Percentiles rank a stretch among this genome's conserved stretches.
phyloP scores from a whole-genome alignment of 176 grass and related monocot genomes.

The Aegilops speltoides region DNA sequence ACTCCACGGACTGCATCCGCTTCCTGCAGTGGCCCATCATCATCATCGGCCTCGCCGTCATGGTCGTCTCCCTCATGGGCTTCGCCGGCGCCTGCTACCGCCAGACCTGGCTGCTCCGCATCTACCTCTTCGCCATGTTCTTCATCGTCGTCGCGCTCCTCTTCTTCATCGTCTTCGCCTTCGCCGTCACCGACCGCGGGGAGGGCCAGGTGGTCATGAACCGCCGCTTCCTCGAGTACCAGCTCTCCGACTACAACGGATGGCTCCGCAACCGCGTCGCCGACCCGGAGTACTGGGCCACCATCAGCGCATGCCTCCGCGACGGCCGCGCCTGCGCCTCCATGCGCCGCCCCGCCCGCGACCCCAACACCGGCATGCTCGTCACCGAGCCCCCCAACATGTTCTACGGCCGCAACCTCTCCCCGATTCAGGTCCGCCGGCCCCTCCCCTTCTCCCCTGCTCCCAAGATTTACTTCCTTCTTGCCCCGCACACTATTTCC shows the following conservation, averaged over 20 bases:
- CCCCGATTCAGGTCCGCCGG: slow-evolving; percentile 63
- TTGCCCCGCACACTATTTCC: neutral
- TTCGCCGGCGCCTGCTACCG: slow-evolving; percentile 94
- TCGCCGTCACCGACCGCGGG: slow-evolving; percentile 90
- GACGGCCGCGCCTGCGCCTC: slow-evolving; percentile 53
- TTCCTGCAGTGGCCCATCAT: slow-evolving; percentile 99
- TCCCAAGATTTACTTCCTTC: slow-evolving; percentile 9
- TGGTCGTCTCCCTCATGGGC: slow-evolving; percentile 81
- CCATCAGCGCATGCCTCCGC: slow-evolving; percentile 69
- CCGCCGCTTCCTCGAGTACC: slow-evolving; percentile 77
- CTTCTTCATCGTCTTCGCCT: slow-evolving; percentile 98
- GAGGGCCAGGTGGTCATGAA: slow-evolving; percentile 79
- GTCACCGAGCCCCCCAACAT: slow-evolving; percentile 30
- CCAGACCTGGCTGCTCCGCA: slow-evolving; percentile 76
- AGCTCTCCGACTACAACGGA: slow-evolving; percentile 78
- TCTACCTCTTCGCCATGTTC: slow-evolving; percentile 99
- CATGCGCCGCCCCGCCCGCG: slow-evolving; percentile 37
- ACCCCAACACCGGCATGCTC: slow-evolving; percentile 65
- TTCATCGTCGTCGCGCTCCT: slow-evolving; percentile 82
- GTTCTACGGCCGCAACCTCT: slow-evolving; percentile 74
- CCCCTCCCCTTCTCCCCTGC: neutral
- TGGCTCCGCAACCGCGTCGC: slow-evolving; percentile 74
- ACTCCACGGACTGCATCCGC: slow-evolving; percentile 86
- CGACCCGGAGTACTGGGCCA: slow-evolving; percentile 70
- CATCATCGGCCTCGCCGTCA: slow-evolving; percentile 63